Conservation (phyloP, 2,329 filamentous ascomycete genomes). For the Lachnellula arida region DNA sequence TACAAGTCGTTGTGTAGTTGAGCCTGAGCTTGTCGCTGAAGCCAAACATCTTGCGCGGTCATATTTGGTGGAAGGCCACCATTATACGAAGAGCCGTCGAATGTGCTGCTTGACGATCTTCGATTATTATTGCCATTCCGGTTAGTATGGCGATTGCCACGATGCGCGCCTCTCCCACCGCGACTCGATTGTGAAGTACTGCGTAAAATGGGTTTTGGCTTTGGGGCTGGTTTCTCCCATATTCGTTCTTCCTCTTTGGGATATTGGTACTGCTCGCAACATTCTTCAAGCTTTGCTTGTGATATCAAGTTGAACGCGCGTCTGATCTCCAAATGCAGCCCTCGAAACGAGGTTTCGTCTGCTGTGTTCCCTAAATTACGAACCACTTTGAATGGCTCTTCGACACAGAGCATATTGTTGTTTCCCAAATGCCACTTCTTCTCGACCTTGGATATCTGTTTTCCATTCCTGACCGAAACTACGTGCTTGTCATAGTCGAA, state of each 20-base stretch:
- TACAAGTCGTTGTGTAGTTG: conserved; percentile 35
- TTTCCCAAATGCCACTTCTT: conserved; percentile 81
- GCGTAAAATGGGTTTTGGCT: conserved; percentile 46
- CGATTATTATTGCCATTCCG: conserved; percentile 28
- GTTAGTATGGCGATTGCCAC: conserved; percentile 25
- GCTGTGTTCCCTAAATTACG: conserved; percentile 95
- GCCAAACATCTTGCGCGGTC: conserved; percentile 29
- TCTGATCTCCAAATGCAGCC: conserved; percentile 83
- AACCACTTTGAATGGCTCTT: conserved; percentile 89
- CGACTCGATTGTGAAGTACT: conserved; percentile 55
- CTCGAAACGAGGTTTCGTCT: conserved; percentile 89
- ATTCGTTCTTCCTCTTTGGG: conserved; percentile 66
- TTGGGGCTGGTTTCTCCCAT: conserved; percentile 52
- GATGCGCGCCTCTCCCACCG: conserved; percentile 23
- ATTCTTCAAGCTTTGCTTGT: conserved; percentile 72
- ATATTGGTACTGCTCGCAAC: conserved; percentile 83
- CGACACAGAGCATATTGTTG: conserved; percentile 86
- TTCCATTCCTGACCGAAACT: conserved; percentile 79
- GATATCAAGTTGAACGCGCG: conserved; percentile 81
- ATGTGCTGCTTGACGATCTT: conserved; percentile 30
- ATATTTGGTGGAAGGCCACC: conserved; percentile 20
- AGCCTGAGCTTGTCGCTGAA: conserved; percentile 31
- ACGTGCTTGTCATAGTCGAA: conserved; percentile 83
- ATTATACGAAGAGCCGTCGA: conserved; percentile 27
- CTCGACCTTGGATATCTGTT: conserved; percentile 70